Evolutionary conservation across 2,329 filamentous ascomycete species (phyloP), one percentile per base, ranked within the genome.

Genomic region (Trichophaea hybrida): DNA sequence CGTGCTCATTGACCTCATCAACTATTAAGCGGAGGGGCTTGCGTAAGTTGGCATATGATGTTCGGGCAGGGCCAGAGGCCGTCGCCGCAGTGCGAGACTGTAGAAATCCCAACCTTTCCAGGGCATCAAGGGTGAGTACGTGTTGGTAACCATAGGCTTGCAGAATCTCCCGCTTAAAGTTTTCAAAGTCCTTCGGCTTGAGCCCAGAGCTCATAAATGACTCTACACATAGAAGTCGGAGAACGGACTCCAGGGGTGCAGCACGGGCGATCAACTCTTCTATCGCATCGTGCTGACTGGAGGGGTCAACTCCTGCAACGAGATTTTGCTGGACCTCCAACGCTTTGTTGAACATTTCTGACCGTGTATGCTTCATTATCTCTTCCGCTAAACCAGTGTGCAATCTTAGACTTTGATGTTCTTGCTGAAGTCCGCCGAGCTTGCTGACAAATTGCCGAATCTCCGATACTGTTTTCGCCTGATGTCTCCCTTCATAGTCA

Each of bases 71-170:
- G 8, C 77, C 76, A 0, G 77, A 74, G 17, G 83, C 83, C 64
- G 84, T 83, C 65, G 87, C 78, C 4, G 87, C 84, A 32, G 84
- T 82, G 37, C 86, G 80, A 0, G 88, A 83, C 56, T 89, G 76
- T 57, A 98, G 84, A 8, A 98, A 78, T 62, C 91, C 86, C 69
- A 96, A 81, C 70, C 90, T 94, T 70, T 97, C 93, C 40, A 98
- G 77, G 10, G 85, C 84, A 66, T 87, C 81, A 35, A 98, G 81
- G 0, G 94, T 98, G 49, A 97, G 78, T 12, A 98, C 76, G 70
- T 98, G 93, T 70, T 97, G 90, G 70, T 94, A 90, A 32, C 93
- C 93, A 69, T 98, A 98, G 1, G 88, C 91, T 69, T 96, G 87
- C 6, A 96, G 76, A 56, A 98, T 82, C 55, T 93, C 81, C 51